phyloP scores from a whole-genome alignment of 306 rosid genomes.

The Cucurbita moschata region DNA sequence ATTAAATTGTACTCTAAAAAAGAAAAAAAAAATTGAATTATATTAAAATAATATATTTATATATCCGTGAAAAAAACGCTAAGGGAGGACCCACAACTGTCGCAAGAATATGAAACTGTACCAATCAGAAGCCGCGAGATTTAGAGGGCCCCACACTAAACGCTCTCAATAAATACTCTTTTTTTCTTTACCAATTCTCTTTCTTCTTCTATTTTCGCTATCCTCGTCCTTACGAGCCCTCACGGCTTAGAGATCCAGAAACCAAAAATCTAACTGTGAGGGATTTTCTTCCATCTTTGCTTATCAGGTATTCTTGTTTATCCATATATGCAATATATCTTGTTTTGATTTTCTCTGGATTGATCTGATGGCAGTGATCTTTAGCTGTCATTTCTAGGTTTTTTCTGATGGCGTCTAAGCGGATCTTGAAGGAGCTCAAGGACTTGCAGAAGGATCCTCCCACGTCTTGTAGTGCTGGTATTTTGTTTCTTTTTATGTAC shows the following conservation, averaged over 20 bases:
- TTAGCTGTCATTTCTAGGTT: background rate
- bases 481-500: background rate
- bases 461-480: conserved; percentile 8
- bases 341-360: background rate
- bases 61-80: background rate
- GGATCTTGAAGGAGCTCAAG: conserved; percentile 8
- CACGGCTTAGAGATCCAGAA: background rate
- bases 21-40: background rate
- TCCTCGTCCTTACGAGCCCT: background rate
- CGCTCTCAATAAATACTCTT: background rate
- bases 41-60: background rate
- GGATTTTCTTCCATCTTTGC: background rate
- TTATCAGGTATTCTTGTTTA: background rate
- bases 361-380: background rate
- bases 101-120: conserved; percentile 3
- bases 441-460: conserved; percentile 7
- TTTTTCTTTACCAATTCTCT: background rate
- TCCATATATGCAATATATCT: background rate
- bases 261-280: background rate
- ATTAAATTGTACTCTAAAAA: no score
- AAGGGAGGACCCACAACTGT: conserved; percentile 4
- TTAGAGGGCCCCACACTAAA: conserved; percentile 2
- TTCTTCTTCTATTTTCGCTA: no score
- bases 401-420: conserved; percentile 4
- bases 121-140: background rate